Base-by-base conservation (phyloP, 1,139 yeast species). In the Scheffersomyces quercinus region DNA sequence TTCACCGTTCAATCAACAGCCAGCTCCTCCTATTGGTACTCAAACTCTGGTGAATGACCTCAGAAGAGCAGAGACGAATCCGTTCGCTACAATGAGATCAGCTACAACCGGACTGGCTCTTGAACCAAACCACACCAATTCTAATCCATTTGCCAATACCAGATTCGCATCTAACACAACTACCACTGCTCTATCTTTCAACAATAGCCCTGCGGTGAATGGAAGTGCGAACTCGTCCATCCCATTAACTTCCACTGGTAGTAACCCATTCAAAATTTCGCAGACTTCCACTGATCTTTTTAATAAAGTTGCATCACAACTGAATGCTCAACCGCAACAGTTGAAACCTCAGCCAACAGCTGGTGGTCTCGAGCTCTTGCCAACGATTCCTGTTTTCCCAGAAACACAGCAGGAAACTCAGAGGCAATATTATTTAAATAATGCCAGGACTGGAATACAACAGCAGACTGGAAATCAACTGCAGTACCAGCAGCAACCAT, bases 341-440 rank as follows among this genome's bases (percentile, higher is more conserved):
- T 47, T 79, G 41, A 65, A 68, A 46, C 68, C 73, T 10, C 85
- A 80, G 53, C 72, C 78, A 3, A 83, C 88, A 2, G 85, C 87
- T 15, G 89, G 88, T 4, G 89, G 89, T 0, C 70, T 81, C 46
- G 89, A 83, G 57, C 68, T 68, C 42, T 53, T 82, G 34, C 83
- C 83, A 3, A 83, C 88, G 0, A 62, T 79, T 3, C 77, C 88
- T 3, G 85, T 83, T 1, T 83, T 83, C 54, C 88, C 88, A 0
- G 80, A 81, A 50, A 83, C 88, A 7, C 81, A 76, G 54, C 65
- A 60, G 45, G 73, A 69, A 35, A 68, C 65, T 26, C 68, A 63
- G 39, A 64, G 63, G 41, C 72, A 74, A 41, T 65, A 58, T 36
- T 65, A 58, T 48, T 60, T 72, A 51, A 57, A 63, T 39, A 64